Evolutionary conservation across 805 yeast genomes (phyloP).

Genomic region (Candida hispaniensis): DNA sequence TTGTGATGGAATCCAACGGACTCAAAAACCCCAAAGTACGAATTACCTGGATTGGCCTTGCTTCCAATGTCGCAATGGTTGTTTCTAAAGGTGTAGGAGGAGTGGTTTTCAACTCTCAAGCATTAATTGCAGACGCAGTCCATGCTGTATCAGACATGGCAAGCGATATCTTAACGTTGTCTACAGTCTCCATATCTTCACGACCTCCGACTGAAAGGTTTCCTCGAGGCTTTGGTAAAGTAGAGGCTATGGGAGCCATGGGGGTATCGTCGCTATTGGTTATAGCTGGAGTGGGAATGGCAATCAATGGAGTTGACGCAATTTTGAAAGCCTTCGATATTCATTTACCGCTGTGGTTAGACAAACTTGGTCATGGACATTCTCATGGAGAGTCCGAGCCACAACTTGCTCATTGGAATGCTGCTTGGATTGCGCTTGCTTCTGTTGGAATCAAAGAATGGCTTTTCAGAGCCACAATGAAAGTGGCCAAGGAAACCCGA

Average conservation of each 20-base stretch:
- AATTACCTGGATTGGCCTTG: slow-evolving; percentile 84
- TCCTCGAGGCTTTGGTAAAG: slow-evolving; percentile 86
- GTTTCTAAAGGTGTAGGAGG: slow-evolving; percentile 83
- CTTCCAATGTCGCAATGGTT: slow-evolving; percentile 79
- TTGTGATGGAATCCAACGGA: slow-evolving; percentile 26
- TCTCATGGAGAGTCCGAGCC: slow-evolving; percentile 19
- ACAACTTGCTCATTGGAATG: slow-evolving; percentile 62
- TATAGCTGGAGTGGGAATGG: slow-evolving; percentile 85
- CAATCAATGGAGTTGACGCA: slow-evolving; percentile 67
- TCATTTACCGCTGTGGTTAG: slow-evolving; percentile 28
- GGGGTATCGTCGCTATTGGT: slow-evolving; percentile 76
- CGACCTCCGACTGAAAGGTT: slow-evolving; percentile 47
- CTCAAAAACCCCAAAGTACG: slow-evolving; percentile 73
- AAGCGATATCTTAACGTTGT: slow-evolving; percentile 78
- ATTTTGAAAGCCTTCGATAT: slow-evolving; percentile 44
- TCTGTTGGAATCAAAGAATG: slow-evolving; percentile 83
- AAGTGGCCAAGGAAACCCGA: slow-evolving; percentile 64
- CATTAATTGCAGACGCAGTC: slow-evolving; percentile 86
- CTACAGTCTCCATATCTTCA: slow-evolving; percentile 71
- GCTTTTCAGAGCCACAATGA: slow-evolving; percentile 71
- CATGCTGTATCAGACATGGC: slow-evolving; percentile 87
- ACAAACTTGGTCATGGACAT: slow-evolving; percentile 49
- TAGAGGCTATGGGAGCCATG: slow-evolving; percentile 85
- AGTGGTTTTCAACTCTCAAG: slow-evolving; percentile 84
- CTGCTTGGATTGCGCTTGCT: slow-evolving; percentile 92